Conservation (phyloP, 768 basidiomycete genomes). For the Podaxis pistillaris region DNA sequence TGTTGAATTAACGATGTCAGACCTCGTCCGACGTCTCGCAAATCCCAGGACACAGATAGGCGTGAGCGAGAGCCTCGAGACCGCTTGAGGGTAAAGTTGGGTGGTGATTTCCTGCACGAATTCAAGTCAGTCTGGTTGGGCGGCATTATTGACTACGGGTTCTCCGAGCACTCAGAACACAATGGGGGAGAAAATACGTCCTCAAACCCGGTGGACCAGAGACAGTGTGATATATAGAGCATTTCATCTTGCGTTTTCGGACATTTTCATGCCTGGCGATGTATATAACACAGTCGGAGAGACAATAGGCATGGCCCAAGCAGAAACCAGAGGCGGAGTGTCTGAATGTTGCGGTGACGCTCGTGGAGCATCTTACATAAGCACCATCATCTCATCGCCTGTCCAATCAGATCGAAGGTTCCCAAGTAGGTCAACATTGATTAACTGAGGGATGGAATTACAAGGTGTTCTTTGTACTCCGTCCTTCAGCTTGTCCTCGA, state of each 20-base stretch:
- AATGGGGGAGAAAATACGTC: background rate
- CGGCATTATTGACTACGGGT: background rate
- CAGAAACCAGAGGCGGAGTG: too few relatives aligned
- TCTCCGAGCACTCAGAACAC: background rate
- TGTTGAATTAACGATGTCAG: background rate
- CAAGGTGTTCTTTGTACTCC: constrained; percentile 10
- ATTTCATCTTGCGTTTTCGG: background rate
- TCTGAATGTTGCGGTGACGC: too few relatives aligned
- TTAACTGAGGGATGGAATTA: constrained; percentile 5
- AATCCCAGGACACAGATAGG: background rate
- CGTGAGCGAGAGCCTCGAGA: background rate
- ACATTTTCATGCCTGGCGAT: background rate
- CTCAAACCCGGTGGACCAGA: background rate
- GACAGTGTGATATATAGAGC: background rate
- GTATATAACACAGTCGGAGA: background rate
- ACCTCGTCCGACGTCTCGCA: background rate
- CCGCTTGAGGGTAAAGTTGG: background rate
- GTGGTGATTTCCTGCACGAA: background rate
- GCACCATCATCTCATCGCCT: background rate
- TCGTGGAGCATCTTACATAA: background rate
- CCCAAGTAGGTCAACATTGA: constrained; percentile 3
- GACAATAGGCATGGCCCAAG: too few relatives aligned
- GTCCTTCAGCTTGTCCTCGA: constrained; percentile 7
- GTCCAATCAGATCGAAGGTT: background rate
- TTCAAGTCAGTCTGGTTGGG: background rate